Base-by-base conservation (phyloP, 331 rosid genomes). In the Prunus yedoensis region DNA sequence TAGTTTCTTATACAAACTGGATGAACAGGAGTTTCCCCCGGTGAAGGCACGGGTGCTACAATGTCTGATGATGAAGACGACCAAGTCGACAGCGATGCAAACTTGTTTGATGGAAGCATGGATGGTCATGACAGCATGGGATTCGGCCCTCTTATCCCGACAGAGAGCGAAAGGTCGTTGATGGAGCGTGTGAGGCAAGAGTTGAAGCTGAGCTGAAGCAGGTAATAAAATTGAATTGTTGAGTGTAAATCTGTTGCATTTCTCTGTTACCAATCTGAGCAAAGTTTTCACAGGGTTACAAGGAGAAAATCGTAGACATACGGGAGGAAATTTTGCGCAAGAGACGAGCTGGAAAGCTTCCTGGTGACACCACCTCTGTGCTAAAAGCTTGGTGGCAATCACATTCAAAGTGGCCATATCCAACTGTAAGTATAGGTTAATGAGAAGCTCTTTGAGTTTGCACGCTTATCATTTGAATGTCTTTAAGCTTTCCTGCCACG, bases 181-280 rank as follows among this genome's bases (percentile, higher is more conserved):
- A 94, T 94, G 96, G 97, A 94, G 81, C 96, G 99, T 46, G 99
- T 94, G 51, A 90, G 99, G 83, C 97, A 94, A 64, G 99, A 94
- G 78, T 73, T 94, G 74, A 94, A 94, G 86, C 97, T 82, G 99
- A 91, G 52, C 83, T 91, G 70, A 92, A 92, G 84, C 96, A 92
- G 86, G 99, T 88, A 72, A 72, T 10, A 17, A 41, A 5, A 43
- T 43, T 56, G 53, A 68, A 38, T 74, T 73, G 20, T 76, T 63
- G 1, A 35, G 59, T 64, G 41, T 61, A 46, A 21, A 56, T 50
- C 59, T 65, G 66, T 58, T 41, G 72, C 35, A 67, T 41, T 71
- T 83, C 77, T 78, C 65, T n/a, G 10, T 53, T 65, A 68, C 56
- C 27, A 15, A 59, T 50, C 23, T 38, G 25, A n/a, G n/a, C n/a